Conservation (phyloP, 495 filamentous ascomycete genomes). For the Tuber magnatum region DNA sequence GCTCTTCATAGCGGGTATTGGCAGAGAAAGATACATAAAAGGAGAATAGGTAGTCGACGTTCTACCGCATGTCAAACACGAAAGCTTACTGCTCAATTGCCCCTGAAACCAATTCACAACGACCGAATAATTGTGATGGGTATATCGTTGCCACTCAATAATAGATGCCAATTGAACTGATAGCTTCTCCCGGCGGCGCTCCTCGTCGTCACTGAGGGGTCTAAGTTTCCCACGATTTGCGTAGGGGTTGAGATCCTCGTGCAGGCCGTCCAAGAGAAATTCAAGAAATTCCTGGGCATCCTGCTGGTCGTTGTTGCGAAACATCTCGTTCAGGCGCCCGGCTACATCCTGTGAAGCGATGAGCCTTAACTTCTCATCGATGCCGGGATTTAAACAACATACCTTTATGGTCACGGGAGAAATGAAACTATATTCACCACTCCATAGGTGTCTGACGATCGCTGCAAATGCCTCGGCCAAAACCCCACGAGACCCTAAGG, state of each 20-base stretch:
- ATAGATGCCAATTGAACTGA: constrained; percentile 54
- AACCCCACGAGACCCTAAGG: constrained; percentile 68
- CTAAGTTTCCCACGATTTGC: constrained; percentile 55
- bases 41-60: constrained; percentile 67
- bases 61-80: constrained; percentile 57
- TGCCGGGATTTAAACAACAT: constrained; percentile 35
- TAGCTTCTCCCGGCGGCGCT: constrained; percentile 57
- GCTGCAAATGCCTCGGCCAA: constrained; percentile 69
- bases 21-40: constrained; percentile 46
- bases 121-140: constrained; percentile 60
- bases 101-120: constrained; percentile 65
- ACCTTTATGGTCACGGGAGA: constrained; percentile 60
- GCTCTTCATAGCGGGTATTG: constrained; percentile 32
- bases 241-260: constrained; percentile 67
- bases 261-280: constrained; percentile 62
- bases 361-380: constrained; percentile 35
- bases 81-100: constrained; percentile 58
- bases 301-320: constrained; percentile 57
- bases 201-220: constrained; percentile 55
- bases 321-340: constrained; percentile 39
- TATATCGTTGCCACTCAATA: constrained; percentile 63
- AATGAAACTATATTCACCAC: constrained; percentile 52
- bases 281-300: constrained; percentile 74
- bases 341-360: constrained; percentile 39
- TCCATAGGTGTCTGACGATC: constrained; percentile 66